A percentile compares a stretch with the other conserved stretches of the same genome.
phyloP scores from a whole-genome alignment of 2,329 filamentous ascomycete species.

The Bipolaris sorokiniana region DNA sequence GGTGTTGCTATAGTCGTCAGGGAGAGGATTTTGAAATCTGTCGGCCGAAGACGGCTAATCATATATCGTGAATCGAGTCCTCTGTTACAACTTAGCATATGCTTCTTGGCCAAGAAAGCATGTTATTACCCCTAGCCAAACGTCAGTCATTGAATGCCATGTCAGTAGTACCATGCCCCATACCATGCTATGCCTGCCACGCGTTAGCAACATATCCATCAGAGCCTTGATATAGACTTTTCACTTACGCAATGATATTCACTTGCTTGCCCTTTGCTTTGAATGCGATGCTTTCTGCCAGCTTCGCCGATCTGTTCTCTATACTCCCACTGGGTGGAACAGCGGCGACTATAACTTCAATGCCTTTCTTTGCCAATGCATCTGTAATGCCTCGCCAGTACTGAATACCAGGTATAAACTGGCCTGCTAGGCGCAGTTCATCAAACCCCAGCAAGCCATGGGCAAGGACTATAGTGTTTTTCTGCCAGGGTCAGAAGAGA shows the following conservation, averaged over 20 bases:
- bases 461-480: constrained; percentile 66
- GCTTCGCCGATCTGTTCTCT: constrained; percentile 61
- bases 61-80: constrained; percentile 69
- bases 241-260: constrained; percentile 67
- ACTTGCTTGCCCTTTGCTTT: constrained; percentile 64
- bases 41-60: constrained; percentile 64
- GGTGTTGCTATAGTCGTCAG: constrained; percentile 68
- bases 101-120: background rate
- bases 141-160: constrained; percentile 23
- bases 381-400: constrained; percentile 71
- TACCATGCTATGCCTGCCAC: constrained; percentile 61
- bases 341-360: constrained; percentile 66
- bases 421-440: constrained; percentile 62
- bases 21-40: constrained; percentile 76
- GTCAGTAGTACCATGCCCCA: constrained; percentile 1
- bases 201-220: constrained; percentile 19
- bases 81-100: constrained; percentile 47
- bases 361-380: constrained; percentile 60
- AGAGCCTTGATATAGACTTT: background rate
- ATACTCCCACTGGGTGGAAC: constrained; percentile 67
- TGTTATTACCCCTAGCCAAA: constrained; percentile 45
- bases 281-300: constrained; percentile 60
- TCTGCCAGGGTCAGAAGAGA: constrained; percentile 42
- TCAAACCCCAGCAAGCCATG: constrained; percentile 72
- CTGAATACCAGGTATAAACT: constrained; percentile 62